Percentiles rank a stretch among this genome's conserved stretches.
These are phyloP conservation scores for Chondrus crispus DNA, from an alignment of 23 red algal genomes.

Conservation along the genomic window DNA sequence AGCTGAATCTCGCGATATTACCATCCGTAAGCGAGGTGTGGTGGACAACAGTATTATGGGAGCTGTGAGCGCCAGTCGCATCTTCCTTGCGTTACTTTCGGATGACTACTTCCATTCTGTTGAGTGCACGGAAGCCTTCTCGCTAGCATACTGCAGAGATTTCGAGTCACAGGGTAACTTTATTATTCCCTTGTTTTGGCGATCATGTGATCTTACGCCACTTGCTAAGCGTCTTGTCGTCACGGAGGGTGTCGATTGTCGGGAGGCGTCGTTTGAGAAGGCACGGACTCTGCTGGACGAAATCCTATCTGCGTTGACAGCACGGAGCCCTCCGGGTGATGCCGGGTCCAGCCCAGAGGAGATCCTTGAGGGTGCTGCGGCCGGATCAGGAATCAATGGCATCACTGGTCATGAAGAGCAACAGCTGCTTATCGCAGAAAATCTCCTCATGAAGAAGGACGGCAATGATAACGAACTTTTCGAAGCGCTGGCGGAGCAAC, in stretches of 20 bases:
- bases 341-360: slow-evolving; percentile 25
- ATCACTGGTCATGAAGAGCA: slow-evolving; percentile 32
- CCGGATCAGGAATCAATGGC: slow-evolving; percentile 43
- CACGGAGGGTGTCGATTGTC: slow-evolving; percentile 81
- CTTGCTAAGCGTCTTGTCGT: slow-evolving; percentile 69
- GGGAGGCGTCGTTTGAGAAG: slow-evolving; percentile 58
- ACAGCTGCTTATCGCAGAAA: slow-evolving; percentile 62
- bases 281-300: slow-evolving; percentile 68
- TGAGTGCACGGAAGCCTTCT: slow-evolving; percentile 87
- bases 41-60: slow-evolving; percentile 80
- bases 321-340: slow-evolving; percentile 19
- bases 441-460: slow-evolving; percentile 78
- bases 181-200: slow-evolving; percentile 84
- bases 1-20: slow-evolving; percentile 67
- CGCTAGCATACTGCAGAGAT: slow-evolving; percentile 83
- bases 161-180: slow-evolving; percentile 84
- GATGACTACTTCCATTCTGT: slow-evolving; percentile 86
- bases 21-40: slow-evolving; percentile 71
- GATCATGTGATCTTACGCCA: slow-evolving; percentile 76
- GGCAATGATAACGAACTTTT: slow-evolving; percentile 72
- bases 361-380: slow-evolving; percentile 53
- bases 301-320: slow-evolving; percentile 52
- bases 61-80: slow-evolving; percentile 65
- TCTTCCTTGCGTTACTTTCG: slow-evolving; percentile 73
- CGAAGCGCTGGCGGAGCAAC: slow-evolving; percentile 39